phyloP scores from a whole-genome alignment of 805 yeast genomes.

The Yarrowia yakushimensis region DNA sequence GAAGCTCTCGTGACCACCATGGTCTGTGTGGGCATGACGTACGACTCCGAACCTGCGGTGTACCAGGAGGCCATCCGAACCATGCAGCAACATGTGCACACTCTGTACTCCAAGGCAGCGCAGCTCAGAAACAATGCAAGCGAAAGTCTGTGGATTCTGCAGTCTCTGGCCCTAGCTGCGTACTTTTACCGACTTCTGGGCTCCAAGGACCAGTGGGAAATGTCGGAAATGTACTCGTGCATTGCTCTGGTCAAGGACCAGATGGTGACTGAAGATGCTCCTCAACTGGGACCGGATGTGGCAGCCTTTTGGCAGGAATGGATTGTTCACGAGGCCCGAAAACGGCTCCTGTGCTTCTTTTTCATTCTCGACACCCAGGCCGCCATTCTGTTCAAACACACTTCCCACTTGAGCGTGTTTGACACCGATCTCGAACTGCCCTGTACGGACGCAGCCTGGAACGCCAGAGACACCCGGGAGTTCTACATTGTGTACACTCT shows the following conservation, averaged over 20 bases:
- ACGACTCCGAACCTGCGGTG: conserved; percentile 30
- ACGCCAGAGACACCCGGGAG: conserved; percentile 33
- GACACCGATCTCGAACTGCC: conserved; percentile 47
- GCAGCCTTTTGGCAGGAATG: conserved; percentile 41
- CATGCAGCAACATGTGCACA: conserved; percentile 26
- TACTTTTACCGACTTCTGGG: conserved; percentile 37
- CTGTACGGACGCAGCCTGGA: conserved; percentile 47
- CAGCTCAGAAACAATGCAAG: conserved; percentile 17
- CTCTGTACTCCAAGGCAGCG: neutral
- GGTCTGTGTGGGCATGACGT: conserved; percentile 38
- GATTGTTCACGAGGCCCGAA: conserved; percentile 44
- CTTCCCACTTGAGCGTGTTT: conserved; percentile 42
- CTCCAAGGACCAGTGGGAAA: conserved; percentile 34
- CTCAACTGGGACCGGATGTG: conserved; percentile 20
- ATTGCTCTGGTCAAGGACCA: conserved; percentile 15
- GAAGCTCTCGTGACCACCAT: conserved; percentile 34
- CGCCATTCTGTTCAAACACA: conserved; percentile 39
- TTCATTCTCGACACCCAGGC: conserved; percentile 44
- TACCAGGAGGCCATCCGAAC: conserved; percentile 33
- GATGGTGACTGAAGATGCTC: conserved; percentile 12
- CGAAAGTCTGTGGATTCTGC: conserved; percentile 35
- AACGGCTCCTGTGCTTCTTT: conserved; percentile 44
- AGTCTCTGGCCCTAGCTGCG: conserved; percentile 34
- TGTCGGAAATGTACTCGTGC: conserved; percentile 31
- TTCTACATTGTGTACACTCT: conserved; percentile 25